These are phyloP conservation scores for Hypericum perforatum DNA, from an alignment of 345 rosid genomes.

Conservation along the genomic window DNA sequence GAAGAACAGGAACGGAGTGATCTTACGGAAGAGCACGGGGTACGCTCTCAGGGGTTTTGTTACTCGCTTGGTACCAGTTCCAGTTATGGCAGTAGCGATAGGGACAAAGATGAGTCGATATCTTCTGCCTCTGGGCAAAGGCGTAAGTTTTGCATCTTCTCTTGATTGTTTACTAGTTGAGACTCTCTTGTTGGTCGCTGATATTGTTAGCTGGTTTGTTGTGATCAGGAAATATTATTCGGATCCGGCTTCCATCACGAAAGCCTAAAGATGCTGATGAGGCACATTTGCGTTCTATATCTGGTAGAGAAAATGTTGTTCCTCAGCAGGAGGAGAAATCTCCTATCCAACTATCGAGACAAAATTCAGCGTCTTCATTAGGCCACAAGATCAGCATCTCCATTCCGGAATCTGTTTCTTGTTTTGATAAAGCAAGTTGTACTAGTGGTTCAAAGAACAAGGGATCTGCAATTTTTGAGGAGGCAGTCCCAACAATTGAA, in stretches of 20 bases:
- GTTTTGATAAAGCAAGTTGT: slow-evolving; percentile 1
- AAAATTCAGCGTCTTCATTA: background rate
- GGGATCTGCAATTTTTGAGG: slow-evolving; percentile 1
- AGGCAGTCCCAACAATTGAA: slow-evolving; percentile 7
- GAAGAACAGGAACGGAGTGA: slow-evolving; percentile 49
- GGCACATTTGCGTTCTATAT: slow-evolving; percentile 14
- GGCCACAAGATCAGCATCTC: background rate
- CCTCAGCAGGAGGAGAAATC: background rate
- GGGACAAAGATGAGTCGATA: background rate
- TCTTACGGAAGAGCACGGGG: slow-evolving; percentile 50
- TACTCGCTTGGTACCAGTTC: slow-evolving; percentile 37
- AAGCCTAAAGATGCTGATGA: slow-evolving; percentile 13
- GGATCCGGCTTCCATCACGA: slow-evolving; percentile 34
- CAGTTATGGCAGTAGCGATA: slow-evolving; percentile 25
- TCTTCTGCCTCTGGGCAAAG: background rate
- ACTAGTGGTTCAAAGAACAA: background rate
- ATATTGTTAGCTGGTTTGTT: background rate
- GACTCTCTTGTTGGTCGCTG: background rate
- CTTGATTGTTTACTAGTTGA: slow-evolving; percentile 21
- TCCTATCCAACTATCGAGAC: background rate
- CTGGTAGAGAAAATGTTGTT: slow-evolving; percentile 6
- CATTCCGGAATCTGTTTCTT: background rate
- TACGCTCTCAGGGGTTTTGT: slow-evolving; percentile 15
- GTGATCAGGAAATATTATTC: slow-evolving; percentile 30
- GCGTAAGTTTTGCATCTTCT: no score